A percentile compares a stretch with the other conserved stretches of the same genome.
These are phyloP conservation scores for Mycena polygramma DNA, from an alignment of 768 basidiomycete genomes.

Conservation along the genomic window DNA sequence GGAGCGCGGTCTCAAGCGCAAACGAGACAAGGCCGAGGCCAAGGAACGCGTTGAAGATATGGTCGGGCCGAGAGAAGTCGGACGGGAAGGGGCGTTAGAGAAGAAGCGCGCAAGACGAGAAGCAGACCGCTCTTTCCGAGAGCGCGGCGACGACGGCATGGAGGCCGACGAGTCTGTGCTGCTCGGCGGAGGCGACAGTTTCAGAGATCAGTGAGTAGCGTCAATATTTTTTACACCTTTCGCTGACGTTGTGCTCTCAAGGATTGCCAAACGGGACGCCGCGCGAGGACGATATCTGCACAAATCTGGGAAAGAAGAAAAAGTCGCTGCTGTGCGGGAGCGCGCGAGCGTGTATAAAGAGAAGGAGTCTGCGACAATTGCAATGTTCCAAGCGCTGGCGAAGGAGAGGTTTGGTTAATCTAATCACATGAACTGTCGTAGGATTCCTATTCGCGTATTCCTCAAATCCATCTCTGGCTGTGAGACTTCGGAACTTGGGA, in stretches of 20 bases:
- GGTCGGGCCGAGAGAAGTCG: slow-evolving; percentile 84
- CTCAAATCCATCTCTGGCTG: slow-evolving; percentile 36
- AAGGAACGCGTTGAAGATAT: slow-evolving; percentile 82
- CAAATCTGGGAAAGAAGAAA: slow-evolving; percentile 64
- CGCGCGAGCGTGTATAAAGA: slow-evolving; percentile 73
- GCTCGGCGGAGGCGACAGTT: slow-evolving; percentile 88
- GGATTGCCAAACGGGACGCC: slow-evolving; percentile 82
- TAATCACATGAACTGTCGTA: background rate
- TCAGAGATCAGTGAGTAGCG: slow-evolving; percentile 76
- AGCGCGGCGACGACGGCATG: slow-evolving; percentile 81
- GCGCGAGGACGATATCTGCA: slow-evolving; percentile 74
- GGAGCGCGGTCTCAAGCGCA: slow-evolving; percentile 71
- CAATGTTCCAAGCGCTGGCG: slow-evolving; percentile 95
- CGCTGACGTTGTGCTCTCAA: slow-evolving; percentile 45
- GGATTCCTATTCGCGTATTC: too few relatives aligned
- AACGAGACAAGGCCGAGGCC: slow-evolving; percentile 73
- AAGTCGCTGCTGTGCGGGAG: slow-evolving; percentile 66
- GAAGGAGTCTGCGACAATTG: slow-evolving; percentile 95
- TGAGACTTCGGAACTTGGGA: slow-evolving; percentile 30
- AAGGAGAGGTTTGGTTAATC: slow-evolving; percentile 83
- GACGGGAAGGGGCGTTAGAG: slow-evolving; percentile 88
- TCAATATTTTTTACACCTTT: slow-evolving; percentile 17
- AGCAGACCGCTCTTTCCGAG: slow-evolving; percentile 76
- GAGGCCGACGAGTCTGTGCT: slow-evolving; percentile 86
- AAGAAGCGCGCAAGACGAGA: slow-evolving; percentile 85